Percentiles rank a stretch among this genome's conserved stretches.
phyloP scores from a whole-genome alignment of 352 stramenopile genomes.

The Phytophthora brassicae region DNA sequence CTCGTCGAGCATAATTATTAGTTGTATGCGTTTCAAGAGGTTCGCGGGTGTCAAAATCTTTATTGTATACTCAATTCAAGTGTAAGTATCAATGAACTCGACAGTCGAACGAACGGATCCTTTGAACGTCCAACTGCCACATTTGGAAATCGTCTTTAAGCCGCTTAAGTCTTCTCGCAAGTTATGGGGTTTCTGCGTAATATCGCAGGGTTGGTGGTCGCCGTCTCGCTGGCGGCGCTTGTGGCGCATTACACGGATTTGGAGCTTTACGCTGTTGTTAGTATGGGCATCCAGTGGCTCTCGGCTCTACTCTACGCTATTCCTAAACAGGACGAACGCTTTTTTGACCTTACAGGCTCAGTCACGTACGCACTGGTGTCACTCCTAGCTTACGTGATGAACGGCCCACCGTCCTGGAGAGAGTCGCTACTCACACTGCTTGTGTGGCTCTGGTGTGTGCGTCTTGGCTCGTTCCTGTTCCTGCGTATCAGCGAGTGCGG shows the following conservation, averaged over 20 bases:
- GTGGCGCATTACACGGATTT: slow-evolving; percentile 42
- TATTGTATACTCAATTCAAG: background rate
- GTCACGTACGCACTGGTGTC: slow-evolving; percentile 68
- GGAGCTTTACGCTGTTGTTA: slow-evolving; percentile 50
- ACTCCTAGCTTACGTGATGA: slow-evolving; percentile 39
- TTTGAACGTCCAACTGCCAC: background rate
- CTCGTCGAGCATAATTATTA: slow-evolving; percentile 19
- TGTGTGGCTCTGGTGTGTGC: slow-evolving; percentile 78
- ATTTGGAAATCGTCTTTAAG: background rate
- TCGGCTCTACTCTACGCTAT: slow-evolving; percentile 67
- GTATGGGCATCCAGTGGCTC: slow-evolving; percentile 66
- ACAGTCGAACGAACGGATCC: background rate
- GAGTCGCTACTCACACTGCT: slow-evolving; percentile 57
- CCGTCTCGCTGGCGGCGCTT: slow-evolving; percentile 35
- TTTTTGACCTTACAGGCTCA: slow-evolving; percentile 85
- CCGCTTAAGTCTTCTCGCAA: too few species aligned
- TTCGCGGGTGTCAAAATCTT: background rate
- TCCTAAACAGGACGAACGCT: slow-evolving; percentile 70
- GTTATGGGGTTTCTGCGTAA: slow-evolving; percentile 47
- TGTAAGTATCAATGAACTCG: background rate
- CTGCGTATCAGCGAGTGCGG: slow-evolving; percentile 64
- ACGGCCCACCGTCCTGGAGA: slow-evolving; percentile 41
- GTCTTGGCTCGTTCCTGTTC: slow-evolving; percentile 81
- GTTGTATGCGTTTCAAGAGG: slow-evolving; percentile 4
- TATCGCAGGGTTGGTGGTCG: slow-evolving; percentile 39